Base-by-base conservation (phyloP, 192 early-diverging fungal genomes). In the Kappamyces sp. region DNA sequence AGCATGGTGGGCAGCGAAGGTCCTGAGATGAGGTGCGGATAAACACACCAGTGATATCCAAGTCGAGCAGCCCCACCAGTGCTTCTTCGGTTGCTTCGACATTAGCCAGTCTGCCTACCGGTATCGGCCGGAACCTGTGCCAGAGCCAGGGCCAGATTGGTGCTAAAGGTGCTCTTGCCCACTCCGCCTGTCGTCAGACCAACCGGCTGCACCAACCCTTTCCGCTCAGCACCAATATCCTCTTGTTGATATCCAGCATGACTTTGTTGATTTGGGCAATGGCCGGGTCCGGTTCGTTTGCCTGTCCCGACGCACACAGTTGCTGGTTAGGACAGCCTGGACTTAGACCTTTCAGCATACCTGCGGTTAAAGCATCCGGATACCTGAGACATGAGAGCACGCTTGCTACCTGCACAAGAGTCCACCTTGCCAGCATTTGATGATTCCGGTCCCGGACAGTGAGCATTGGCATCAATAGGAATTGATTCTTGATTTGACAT, bases 1-100 rank as follows among this genome's bases (percentile, higher is more conserved):
- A 92, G 79, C 94, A 99, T 95, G 4, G 87, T 90, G 44, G 97
- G 94, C 55, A 99, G 85, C 41, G 89, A 92, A 2, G 97, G 97
- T 2, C 97, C 23, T 23, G 23, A 23, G 23, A 23, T 23, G 23
- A 23, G 23, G 0, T 23, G 23, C 23, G 23, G 23, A 23, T 23
- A 23, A 23, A 23, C 23, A 23, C 23, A 23, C 23, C 97, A 44
- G 88, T 91, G n/a, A 99, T 84, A 70, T 99, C 97, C 68, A 99
- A 88, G 73, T 99, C 97, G 53, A 99, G 73, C 0, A 95, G 75
- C 9, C 94, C 97, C 3, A 99, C 93, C 66, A 76, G 34, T 9
- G 33, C 13, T 53, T 6, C 33, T 40, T 32, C 34, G 15, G 7
- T 12, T 10, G 32, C 58, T 63, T 63, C 39, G 5, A 3, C 8